Percentiles rank a stretch among this genome's conserved stretches.
Conservation (phyloP, 2,329 filamentous ascomycete genomes). For the Aspergillus alliaceus region DNA sequence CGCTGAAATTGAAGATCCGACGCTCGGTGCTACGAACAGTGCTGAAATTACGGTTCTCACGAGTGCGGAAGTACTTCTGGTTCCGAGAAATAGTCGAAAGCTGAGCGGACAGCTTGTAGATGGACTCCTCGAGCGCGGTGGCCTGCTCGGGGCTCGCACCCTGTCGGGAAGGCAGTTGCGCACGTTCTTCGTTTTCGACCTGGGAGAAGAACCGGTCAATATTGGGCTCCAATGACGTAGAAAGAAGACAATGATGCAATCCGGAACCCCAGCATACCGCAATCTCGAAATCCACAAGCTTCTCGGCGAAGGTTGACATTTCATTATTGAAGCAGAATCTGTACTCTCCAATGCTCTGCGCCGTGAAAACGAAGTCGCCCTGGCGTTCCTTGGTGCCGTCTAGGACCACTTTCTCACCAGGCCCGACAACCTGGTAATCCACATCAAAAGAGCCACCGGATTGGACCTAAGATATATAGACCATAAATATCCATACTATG, state of each 20-base stretch:
- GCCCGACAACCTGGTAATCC: slow-evolving; percentile 85
- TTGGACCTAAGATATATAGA: slow-evolving; percentile 70
- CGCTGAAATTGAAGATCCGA: slow-evolving; percentile 94
- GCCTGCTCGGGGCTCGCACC: slow-evolving; percentile 88
- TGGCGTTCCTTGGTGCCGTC: slow-evolving; percentile 89
- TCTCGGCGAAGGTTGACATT: slow-evolving; percentile 97
- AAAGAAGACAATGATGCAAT: slow-evolving; percentile 1
- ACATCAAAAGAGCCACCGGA: slow-evolving; percentile 96
- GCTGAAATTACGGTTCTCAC: slow-evolving; percentile 98
- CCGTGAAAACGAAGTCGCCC: slow-evolving; percentile 97
- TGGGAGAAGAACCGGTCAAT: slow-evolving; percentile 36
- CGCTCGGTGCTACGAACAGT: slow-evolving; percentile 95
- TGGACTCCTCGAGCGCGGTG: slow-evolving; percentile 82
- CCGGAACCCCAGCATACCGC: slow-evolving; percentile 59
- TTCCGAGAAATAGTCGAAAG: slow-evolving; percentile 92
- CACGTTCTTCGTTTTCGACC: slow-evolving; percentile 87
- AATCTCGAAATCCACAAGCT: slow-evolving; percentile 97
- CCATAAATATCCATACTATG: background rate
- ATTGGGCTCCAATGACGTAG: background rate
- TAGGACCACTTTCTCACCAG: slow-evolving; percentile 76
- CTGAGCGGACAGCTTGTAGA: slow-evolving; percentile 91
- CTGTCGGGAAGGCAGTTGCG: slow-evolving; percentile 82
- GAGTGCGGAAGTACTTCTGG: slow-evolving; percentile 98
- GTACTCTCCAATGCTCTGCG: slow-evolving; percentile 83
- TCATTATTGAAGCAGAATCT: slow-evolving; percentile 98